phyloP scores from a whole-genome alignment of 1,284 basidiomycete species.

The Ustilago nuda region DNA sequence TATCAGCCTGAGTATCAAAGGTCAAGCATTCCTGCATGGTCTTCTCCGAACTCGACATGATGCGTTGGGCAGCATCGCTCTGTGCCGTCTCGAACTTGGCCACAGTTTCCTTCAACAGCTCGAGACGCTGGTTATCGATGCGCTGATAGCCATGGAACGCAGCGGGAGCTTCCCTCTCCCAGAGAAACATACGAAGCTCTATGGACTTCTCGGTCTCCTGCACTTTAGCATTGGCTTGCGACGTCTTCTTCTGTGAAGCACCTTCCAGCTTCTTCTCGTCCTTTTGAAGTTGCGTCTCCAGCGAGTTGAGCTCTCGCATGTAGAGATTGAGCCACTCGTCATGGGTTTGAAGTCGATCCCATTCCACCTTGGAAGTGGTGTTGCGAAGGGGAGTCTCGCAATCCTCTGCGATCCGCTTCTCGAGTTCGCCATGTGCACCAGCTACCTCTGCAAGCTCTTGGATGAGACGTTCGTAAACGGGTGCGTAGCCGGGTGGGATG shows the following conservation, averaged over 20 bases:
- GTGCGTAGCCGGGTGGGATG: slow-evolving; percentile 60
- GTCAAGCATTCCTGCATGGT: slow-evolving; percentile 59
- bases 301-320: slow-evolving; percentile 61
- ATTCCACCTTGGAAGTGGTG: slow-evolving; percentile 59
- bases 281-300: slow-evolving; percentile 64
- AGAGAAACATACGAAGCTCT: slow-evolving; percentile 51
- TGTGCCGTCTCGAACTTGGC: slow-evolving; percentile 62
- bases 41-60: slow-evolving; percentile 60
- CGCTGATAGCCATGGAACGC: slow-evolving; percentile 62
- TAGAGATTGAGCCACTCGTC: slow-evolving; percentile 60
- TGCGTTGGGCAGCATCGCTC: slow-evolving; percentile 58
- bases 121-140: slow-evolving; percentile 61
- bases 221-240: slow-evolving; percentile 51
- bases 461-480: slow-evolving; percentile 65
- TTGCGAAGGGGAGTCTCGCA: slow-evolving; percentile 66
- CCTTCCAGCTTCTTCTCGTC: slow-evolving; percentile 63
- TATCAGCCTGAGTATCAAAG: slow-evolving; percentile 61
- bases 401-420: slow-evolving; percentile 64
- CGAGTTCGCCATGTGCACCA: slow-evolving; percentile 60
- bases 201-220: slow-evolving; percentile 58
- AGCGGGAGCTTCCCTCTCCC: slow-evolving; percentile 60
- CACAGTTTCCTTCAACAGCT: slow-evolving; percentile 62
- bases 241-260: slow-evolving; percentile 60
- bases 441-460: slow-evolving; percentile 65
- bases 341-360: slow-evolving; percentile 56